Evolutionary conservation across 768 basidiomycete species (phyloP), one percentile per base, ranked within the genome.

Genomic region (Lactarius hengduanensis): DNA sequence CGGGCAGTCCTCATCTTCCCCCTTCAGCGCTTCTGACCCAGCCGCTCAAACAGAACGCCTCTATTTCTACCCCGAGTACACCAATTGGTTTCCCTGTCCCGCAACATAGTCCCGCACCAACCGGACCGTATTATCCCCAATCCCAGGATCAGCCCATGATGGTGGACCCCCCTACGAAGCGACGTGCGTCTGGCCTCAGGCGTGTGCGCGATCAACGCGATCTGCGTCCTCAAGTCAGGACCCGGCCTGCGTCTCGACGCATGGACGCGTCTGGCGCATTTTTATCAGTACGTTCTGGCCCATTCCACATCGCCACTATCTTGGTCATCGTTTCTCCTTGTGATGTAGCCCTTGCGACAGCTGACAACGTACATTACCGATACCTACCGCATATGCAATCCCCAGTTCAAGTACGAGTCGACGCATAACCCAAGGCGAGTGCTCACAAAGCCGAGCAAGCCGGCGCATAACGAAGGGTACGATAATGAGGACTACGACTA

Each of bases 401-500:
- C 96, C 13, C 81, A 86, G 69, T 99, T 98, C 82, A 86, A 90
- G 74, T 99, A 99, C 76, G 97, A 98, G 77, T 91, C 92, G 3
- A 80, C 91, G 2, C 92, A 92, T 76, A 99, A 99, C 78, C 97
- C 97, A 7, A 85, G 97, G 57, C 87, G 97, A 59, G 97, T 99
- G 20, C 82, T 99, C 65, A 99, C 97, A 28, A 99, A 99, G 76
- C 97, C 97, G 22, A 94, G 92, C 80, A 97, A 97, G 75, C 92
- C 95, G 0, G 83, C 86, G 0, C 92, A 96, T 76, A 99, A 99
- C 76, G 96, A 98, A 67, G 96, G 96, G 2, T 97, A 89, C 71
- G 97, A 99, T 78, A 99, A 99, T 72, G 96, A 98, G 72, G 97
- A 99, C 76, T 96, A 95, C 73, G 97, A 99, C 76, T 99, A 99